Evolutionary conservation across 2,329 filamentous ascomycete species (phyloP), one percentile per base, ranked within the genome.

Genomic region (Colletotrichum sp.): DNA sequence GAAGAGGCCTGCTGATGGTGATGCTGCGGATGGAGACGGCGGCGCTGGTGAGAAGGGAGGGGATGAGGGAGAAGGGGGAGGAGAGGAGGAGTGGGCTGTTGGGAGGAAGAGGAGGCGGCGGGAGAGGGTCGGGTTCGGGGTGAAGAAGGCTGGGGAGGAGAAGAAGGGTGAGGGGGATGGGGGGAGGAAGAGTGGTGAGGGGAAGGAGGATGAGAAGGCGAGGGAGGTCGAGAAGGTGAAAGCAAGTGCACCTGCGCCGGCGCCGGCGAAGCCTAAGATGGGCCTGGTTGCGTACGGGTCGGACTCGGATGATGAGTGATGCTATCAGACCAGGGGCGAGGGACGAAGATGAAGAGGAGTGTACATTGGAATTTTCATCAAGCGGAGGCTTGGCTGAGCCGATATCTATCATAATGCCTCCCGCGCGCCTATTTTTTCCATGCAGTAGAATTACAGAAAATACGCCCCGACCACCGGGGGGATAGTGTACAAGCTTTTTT

Each of bases 251-350:
- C 44, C 44, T 26, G 16, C 22, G 32, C 68, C 70, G 18, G n/a
- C 28, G 32, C 68, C 70, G 24, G 48, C 74, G 24, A 84, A 83
- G 72, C 77, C 83, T 5, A 81, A 82, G 9, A 68, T 87, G 62
- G 86, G 86, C 0, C 80, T 92, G 52, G 90, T 92, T 15, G 87
- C 86, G 73, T 93, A 92, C 77, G 90, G 88, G 7, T 92, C 90
- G 2, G 90, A 91, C 62, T 85, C 87, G 22, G 88, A 89, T 59
- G 88, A 89, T 26, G 76, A 77, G 8, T 77, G 64, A 72, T 44
- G n/a, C 39, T n/a, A 3, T 44, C 8, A n/a, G 18, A 44, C 18
- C 1, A 22, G 67, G 15, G 8, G 2, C 2, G 52, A 18, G 15
- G 10, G 16, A 44, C 4, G 7, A 18, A 18, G 59, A 32, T 32